Conservation (phyloP, 1,284 basidiomycete species). For the Trichosporon faecale region DNA sequence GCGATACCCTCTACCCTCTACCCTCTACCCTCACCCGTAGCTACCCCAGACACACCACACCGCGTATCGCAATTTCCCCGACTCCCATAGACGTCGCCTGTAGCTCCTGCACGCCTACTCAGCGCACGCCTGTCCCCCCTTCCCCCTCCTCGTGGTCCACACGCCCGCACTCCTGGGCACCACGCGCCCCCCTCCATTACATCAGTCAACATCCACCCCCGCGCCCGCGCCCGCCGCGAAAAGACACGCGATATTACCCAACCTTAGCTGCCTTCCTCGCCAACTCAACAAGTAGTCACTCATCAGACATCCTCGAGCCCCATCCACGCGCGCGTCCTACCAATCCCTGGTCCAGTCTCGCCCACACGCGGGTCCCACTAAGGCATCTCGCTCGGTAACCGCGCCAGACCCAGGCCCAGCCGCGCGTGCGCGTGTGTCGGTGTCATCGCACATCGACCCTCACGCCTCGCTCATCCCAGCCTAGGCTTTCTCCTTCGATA, state of each 20-base stretch:
- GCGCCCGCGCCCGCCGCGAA: not conserved
- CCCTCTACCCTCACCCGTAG: not conserved
- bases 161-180: not conserved
- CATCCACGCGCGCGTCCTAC: constrained; percentile 7
- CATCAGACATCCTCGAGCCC: not conserved
- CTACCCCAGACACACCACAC: not conserved
- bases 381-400: not conserved
- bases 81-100: not conserved
- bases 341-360: not conserved
- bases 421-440: constrained; percentile 7
- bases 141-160: not conserved
- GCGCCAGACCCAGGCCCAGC: not conserved
- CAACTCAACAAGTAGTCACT: not conserved
- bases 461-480: not conserved
- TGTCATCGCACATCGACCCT: constrained; percentile 9
- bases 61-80: not conserved
- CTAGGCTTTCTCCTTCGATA: not conserved
- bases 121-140: not conserved
- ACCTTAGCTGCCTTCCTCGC: not conserved
- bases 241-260: constrained; percentile 6
- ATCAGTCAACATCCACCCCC: not conserved
- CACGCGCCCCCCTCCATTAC: not conserved
- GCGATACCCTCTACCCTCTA: not conserved
- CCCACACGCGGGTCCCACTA: not conserved
- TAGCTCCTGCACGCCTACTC: not conserved